A percentile compares a stretch with the other conserved stretches of the same genome.
phyloP scores from a whole-genome alignment of 1,139 yeast species.

The Suhomyces bribrorum region DNA sequence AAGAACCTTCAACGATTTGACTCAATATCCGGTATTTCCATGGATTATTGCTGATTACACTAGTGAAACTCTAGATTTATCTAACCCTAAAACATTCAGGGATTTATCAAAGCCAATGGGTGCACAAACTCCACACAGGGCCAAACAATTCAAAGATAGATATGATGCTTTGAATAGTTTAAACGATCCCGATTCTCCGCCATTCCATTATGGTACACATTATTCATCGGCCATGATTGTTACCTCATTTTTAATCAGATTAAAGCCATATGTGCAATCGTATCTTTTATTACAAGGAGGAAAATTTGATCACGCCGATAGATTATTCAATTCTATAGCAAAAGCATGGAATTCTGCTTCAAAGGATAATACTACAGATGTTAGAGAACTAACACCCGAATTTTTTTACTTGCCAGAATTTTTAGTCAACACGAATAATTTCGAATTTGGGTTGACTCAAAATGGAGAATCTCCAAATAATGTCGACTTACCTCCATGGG shows the following conservation, averaged over 20 bases:
- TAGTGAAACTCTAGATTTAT: slow-evolving; percentile 62
- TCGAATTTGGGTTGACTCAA: slow-evolving; percentile 69
- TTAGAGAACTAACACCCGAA: slow-evolving; percentile 82
- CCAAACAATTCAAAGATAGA: slow-evolving; percentile 63
- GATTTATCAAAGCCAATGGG: slow-evolving; percentile 90
- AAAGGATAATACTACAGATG: slow-evolving; percentile 78
- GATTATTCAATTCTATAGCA: slow-evolving; percentile 69
- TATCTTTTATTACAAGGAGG: slow-evolving; percentile 82
- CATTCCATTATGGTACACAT: slow-evolving; percentile 91
- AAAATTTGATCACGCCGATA: slow-evolving; percentile 81
- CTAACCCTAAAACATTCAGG: slow-evolving; percentile 60
- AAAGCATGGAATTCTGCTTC: slow-evolving; percentile 83
- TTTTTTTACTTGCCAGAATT: slow-evolving; percentile 81
- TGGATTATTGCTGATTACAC: slow-evolving; percentile 85
- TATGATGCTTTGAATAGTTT: slow-evolving; percentile 65
- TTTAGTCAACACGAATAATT: slow-evolving; percentile 59
- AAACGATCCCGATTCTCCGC: slow-evolving; percentile 53
- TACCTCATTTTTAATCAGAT: slow-evolving; percentile 69
- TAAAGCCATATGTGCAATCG: slow-evolving; percentile 78
- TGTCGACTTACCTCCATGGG: slow-evolving; percentile 81
- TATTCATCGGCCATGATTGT: slow-evolving; percentile 93
- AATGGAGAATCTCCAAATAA: slow-evolving; percentile 57
- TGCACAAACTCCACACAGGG: slow-evolving; percentile 66
- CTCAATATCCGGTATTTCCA: slow-evolving; percentile 89
- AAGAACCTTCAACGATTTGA: slow-evolving; percentile 79